Percentiles rank a stretch among this genome's conserved stretches.
Evolutionary conservation across 805 yeast genomes (phyloP).

Genomic region (Candida methanosorbosa): DNA sequence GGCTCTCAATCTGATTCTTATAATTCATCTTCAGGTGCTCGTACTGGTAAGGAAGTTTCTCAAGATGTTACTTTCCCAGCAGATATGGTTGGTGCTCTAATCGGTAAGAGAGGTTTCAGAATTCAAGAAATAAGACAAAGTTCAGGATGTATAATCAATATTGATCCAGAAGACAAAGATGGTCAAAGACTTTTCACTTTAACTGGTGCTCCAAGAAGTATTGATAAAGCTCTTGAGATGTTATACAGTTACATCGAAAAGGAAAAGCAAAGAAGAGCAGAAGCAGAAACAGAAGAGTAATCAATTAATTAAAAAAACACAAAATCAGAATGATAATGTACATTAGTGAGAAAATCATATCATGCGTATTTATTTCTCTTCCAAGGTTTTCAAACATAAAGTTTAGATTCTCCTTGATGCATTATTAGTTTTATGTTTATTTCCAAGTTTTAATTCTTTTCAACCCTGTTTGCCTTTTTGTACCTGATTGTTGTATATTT

Average conservation of each 20-base stretch:
- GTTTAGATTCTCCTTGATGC: no score
- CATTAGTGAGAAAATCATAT: no score
- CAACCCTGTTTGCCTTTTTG: no score
- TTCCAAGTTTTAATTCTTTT: no score
- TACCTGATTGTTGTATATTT: no score
- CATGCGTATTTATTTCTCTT: no score
- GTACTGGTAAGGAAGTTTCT: conserved; percentile 20
- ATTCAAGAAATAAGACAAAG: conserved; percentile 77
- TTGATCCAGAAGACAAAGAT: conserved; percentile 60
- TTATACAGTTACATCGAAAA: conserved; percentile 51
- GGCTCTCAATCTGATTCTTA: neutral
- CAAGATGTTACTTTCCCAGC: conserved; percentile 52
- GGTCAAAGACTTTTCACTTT: conserved; percentile 66
- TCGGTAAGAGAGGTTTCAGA: conserved; percentile 79
- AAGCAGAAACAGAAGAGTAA: no score
- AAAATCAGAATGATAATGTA: no score
- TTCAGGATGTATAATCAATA: conserved; percentile 72
- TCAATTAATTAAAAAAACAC: no score
- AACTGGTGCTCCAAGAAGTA: conserved; percentile 46
- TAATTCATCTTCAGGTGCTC: neutral
- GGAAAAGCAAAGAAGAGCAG: conserved; percentile 33
- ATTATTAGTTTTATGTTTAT: no score
- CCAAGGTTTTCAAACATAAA: no score
- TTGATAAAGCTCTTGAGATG: conserved; percentile 47
- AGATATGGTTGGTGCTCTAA: conserved; percentile 80